Base-by-base conservation (phyloP, 192 early-diverging fungal species). In the Podila horticola region DNA sequence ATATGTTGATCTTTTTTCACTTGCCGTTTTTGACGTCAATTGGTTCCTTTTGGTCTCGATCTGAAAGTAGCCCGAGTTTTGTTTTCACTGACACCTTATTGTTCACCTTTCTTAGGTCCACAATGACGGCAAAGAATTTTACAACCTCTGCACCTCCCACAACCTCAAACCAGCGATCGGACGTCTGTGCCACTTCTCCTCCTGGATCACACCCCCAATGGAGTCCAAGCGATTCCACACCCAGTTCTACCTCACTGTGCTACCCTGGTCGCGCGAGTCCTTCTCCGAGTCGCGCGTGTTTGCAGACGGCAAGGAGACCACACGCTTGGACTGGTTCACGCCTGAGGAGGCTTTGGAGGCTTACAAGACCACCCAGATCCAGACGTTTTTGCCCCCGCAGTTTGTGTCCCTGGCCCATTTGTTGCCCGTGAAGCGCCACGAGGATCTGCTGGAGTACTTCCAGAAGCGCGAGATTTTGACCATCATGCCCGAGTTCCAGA, bases 381-480 rank as follows among this genome's bases (percentile, higher is more conserved):
- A 85, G 45, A 84, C 92, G 17, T 86, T 91, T 20, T 55, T 81
- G 66, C 91, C 90, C 10, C 93, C 93, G 10, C 93, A 95, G 83
- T 92, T 88, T 73, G 85, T 85, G 26, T 84, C 88, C 0, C 57
- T 95, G 22, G 62, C 71, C 1, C 83, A 90, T 72, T 79, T 95
- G 58, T 69, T 79, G 26, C 71, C 74, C 3, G 67, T 84, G 45
- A 59, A 50, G 20, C 69, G 72, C 20, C 85, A 90, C 69, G 74
- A 91, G 64, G 86, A 92, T 26, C 58, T 93, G 22, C 3, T 71
- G 34, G 28, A 64, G 13, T 30, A 75, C 22, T 75, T 69, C 41
- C 29, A 60, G 30, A 19, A 66, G 4, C 64, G 74, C 5, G 70
- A 75, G 58, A 69, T 83, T 10, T 9, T 83, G 28, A 67, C 69